Conservation (phyloP, 495 filamentous ascomycete genomes). For the Thermothielavioides terrestris region DNA sequence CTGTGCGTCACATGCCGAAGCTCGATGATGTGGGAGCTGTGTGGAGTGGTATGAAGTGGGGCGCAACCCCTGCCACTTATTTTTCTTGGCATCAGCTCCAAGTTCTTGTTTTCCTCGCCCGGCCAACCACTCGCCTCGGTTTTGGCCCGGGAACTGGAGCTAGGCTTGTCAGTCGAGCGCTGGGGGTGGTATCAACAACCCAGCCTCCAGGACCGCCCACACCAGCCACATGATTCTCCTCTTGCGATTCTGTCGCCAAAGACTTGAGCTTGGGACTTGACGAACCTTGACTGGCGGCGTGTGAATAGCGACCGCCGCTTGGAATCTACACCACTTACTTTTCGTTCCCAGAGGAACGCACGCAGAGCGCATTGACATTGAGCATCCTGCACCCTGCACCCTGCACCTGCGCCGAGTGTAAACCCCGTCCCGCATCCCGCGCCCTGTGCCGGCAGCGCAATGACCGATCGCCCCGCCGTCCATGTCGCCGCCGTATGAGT, state of each 20-base stretch:
- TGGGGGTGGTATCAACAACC: conserved; percentile 25
- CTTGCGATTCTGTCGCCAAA: neutral
- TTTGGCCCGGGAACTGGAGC: conserved; percentile 22
- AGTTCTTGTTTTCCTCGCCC: conserved; percentile 13
- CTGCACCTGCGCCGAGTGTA: neutral
- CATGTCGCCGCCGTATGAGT: conserved; percentile 74
- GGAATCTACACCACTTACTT: no score
- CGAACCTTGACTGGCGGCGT: neutral
- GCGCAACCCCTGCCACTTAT: neutral
- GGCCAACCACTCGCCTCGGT: conserved; percentile 32
- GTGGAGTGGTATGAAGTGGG: neutral
- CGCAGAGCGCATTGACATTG: no score
- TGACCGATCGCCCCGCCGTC: conserved; percentile 25
- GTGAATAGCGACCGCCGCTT: neutral
- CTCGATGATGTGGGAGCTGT: no score
- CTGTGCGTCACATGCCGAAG: conserved; percentile 6
- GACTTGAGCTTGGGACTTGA: neutral
- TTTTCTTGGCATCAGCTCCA: conserved; percentile 17
- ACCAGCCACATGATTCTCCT: conserved; percentile 21
- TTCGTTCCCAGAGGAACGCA: no score
- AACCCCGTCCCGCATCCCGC: neutral
- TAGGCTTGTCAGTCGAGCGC: conserved; percentile 11
- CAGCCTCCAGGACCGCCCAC: conserved; percentile 11
- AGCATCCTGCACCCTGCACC: neutral
- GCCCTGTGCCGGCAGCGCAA: conserved; percentile 17